Evolutionary conservation across 2,329 filamentous ascomycete species (phyloP), one percentile per base, ranked within the genome.

Genomic region (Ciborinia camelliae): DNA sequence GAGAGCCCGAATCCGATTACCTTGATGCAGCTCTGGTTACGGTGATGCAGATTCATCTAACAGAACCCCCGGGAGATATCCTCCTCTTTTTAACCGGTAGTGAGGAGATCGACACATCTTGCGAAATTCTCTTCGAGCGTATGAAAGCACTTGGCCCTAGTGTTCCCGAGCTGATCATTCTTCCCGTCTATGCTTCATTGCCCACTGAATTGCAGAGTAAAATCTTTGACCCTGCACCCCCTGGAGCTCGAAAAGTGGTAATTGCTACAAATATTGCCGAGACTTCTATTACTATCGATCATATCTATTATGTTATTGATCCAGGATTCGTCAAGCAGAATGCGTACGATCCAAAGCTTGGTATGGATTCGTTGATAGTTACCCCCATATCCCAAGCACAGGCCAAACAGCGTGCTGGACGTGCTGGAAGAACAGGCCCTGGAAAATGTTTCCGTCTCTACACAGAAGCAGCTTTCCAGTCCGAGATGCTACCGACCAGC

Each of bases 211-310:
- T 96, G 81, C 94, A 97, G 74, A 95, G 90, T 71, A 86, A 86
- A 65, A 97, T 99, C 68, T 99, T 99, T 74, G 95, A 99, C 37
- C 93, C 94, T 2, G 91, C 95, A 0, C 92, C 94, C 0, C 83
- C 88, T 0, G 94, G 94, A 20, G 87, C 86, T 62, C 85, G 95
- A 64, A 99, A 99, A 77, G 92, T 98, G 1, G 92, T 99, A 66
- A 96, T 99, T 74, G 95, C 95, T 2, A 99, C 95, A 43, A 99
- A 99, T 72, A 99, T 99, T 73, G 95, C 95, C 0, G 95, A 99
- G 75, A 99, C 95, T 0, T 97, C 92, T 63, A 95, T 99, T 74
- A 99, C 95, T 0, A 98, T 99, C 69, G 95, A 99, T 75, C 90
- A 94, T 57, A 97, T 99, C 70, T 97, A 94, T 79, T 98, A 96